Percentiles rank a stretch among this genome's conserved stretches.
phyloP scores from a whole-genome alignment of 2,329 filamentous ascomycete genomes.

The Elsinoe perseae region DNA sequence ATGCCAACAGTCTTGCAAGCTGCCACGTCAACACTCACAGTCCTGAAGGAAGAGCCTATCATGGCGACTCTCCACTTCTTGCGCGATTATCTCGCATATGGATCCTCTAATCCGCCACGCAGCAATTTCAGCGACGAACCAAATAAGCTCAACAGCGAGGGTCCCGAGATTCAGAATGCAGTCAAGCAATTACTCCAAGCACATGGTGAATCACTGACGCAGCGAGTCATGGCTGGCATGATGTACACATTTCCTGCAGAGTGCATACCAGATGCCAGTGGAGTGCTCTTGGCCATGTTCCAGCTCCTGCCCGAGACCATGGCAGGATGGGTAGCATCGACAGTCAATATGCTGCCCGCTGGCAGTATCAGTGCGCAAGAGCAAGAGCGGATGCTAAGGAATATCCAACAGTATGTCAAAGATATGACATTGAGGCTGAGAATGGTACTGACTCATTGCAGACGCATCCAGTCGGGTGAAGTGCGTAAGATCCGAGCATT shows the following conservation, averaged over 20 bases:
- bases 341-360: constrained; percentile 72
- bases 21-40: constrained; percentile 72
- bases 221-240: constrained; percentile 91
- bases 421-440: constrained; percentile 27
- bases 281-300: constrained; percentile 83
- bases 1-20: constrained; percentile 80
- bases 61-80: constrained; percentile 89
- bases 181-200: constrained; percentile 63
- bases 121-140: constrained; percentile 40
- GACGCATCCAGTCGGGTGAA: constrained; percentile 54
- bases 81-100: constrained; percentile 84
- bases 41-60: constrained; percentile 87
- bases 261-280: constrained; percentile 89
- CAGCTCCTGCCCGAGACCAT: constrained; percentile 76
- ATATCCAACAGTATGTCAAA: constrained; percentile 57
- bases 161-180: constrained; percentile 58
- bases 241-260: constrained; percentile 98
- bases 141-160: background rate
- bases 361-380: constrained; percentile 76
- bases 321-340: constrained; percentile 72
- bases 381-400: constrained; percentile 68
- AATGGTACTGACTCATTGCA: background rate
- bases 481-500: constrained; percentile 74
- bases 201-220: constrained; percentile 68
- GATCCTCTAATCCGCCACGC: constrained; percentile 47